Percentiles rank a stretch among this genome's conserved stretches.
These are phyloP conservation scores for Vitis cinerea DNA, from an alignment of 164 flowering plant species.

Conservation along the genomic window DNA sequence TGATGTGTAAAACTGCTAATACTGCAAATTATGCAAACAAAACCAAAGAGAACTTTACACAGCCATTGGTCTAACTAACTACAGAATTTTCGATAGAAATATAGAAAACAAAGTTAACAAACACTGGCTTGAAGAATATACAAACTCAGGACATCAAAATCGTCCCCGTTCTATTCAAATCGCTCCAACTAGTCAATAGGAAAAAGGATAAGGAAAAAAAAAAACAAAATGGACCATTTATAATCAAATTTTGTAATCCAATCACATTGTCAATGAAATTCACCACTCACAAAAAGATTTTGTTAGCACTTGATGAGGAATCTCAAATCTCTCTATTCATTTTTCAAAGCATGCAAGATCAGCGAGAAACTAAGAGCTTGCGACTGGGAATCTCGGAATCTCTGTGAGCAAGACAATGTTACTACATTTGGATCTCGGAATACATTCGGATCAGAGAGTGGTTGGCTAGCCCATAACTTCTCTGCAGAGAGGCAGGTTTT, in stretches of 20 bases:
- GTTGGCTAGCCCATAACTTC: conserved; percentile 58
- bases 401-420: conserved; percentile 52
- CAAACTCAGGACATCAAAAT: conserved; percentile 15
- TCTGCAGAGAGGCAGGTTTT: conserved; percentile 62
- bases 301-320: conserved; percentile 41
- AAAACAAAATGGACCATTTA: conserved; percentile 15
- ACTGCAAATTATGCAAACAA: not conserved
- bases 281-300: conserved; percentile 36
- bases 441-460: conserved; percentile 30
- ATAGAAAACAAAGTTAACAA: conserved; percentile 1
- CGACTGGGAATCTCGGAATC: conserved; percentile 37
- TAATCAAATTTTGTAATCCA: conserved; percentile 27
- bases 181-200: conserved; percentile 13
- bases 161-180: conserved; percentile 19
- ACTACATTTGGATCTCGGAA: conserved; percentile 30
- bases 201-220: conserved; percentile 7
- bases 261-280: conserved; percentile 25
- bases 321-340: conserved; percentile 38
- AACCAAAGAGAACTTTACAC: not conserved
- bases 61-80: not conserved
- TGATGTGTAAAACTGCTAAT: not conserved
- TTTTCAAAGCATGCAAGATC: conserved; percentile 73
- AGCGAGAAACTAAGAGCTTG: conserved; percentile 60
- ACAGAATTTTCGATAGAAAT: not conserved
- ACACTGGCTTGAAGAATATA: conserved; percentile 6